phyloP scores from a whole-genome alignment of 2,329 filamentous ascomycete genomes.

The Colletotrichum tabaci region DNA sequence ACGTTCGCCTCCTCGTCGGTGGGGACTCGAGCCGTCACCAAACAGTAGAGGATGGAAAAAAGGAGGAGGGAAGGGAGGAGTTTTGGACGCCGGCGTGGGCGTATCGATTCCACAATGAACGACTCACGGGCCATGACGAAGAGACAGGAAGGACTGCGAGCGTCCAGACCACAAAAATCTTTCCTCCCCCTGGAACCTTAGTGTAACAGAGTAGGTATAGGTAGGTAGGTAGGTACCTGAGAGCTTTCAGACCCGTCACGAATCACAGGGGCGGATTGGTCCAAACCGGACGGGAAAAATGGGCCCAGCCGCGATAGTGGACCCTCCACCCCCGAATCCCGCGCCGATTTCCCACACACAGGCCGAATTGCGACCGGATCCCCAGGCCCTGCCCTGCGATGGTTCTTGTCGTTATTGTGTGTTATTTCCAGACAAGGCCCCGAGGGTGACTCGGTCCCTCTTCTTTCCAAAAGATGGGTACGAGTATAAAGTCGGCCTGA shows the following conservation, averaged over 20 bases:
- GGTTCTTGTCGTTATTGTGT: background rate
- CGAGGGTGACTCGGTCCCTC: conserved; percentile 2
- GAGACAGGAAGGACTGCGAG: background rate
- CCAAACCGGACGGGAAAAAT: conserved; percentile 36
- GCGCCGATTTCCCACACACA: conserved; percentile 28
- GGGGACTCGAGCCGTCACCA: conserved; percentile 1
- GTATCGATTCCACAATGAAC: conserved; percentile 21
- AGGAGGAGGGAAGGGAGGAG: background rate
- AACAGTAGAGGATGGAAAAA: background rate
- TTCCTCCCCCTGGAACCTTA: background rate
- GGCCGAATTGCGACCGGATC: conserved; percentile 38
- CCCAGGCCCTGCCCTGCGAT: conserved; percentile 11
- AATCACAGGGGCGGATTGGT: conserved; percentile 13
- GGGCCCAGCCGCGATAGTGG: conserved; percentile 16
- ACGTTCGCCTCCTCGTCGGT: background rate
- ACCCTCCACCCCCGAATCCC: conserved; percentile 33
- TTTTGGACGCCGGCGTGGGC: background rate
- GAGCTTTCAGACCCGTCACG: background rate
- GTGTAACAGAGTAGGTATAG: too few relatives aligned
- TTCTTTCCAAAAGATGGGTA: background rate
- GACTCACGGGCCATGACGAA: conserved; percentile 12
- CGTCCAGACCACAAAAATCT: background rate
- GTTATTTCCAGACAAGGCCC: background rate
- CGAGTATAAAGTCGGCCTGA: conserved; percentile 25
- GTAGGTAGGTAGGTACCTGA: background rate